Base-by-base conservation (phyloP, 192 early-diverging fungal species). In the Gigaspora rosea region DNA sequence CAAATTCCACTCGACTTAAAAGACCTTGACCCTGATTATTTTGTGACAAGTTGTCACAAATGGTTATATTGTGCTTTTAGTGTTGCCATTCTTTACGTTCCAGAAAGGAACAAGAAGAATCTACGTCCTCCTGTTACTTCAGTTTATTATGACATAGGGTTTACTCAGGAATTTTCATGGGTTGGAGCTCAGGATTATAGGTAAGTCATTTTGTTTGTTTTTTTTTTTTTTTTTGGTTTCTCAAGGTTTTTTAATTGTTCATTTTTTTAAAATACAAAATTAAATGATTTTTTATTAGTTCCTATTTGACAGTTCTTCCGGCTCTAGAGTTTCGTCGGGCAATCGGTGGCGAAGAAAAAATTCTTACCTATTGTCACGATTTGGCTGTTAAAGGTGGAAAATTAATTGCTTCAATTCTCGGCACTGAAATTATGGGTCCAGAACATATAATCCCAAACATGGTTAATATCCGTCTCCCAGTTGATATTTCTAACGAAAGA, bases 41-140 rank as follows among this genome's bases (percentile, higher is more conserved):
- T 88, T 65, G 86, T 89, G n/a, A 85, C 86, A 52, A 90, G 90
- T 77, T 85, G 82, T 71, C 91, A 92, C 80, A 92, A 92, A 83
- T 92, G 91, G 91, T 54, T 91, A 13, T 90, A 77, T 82, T 84
- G 83, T 65, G 84, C 85, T 47, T 82, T 86, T 33, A 82, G 88
- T 13, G 81, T 83, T 4, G 86, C 89, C 8, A 76, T 88, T 10
- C 73, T 92, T 8, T 91, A 90, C 71, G 83, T 88, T n/a, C 70
- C 83, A 27, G 81, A 81, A 74, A 73, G 80, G 61, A 78, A 88
- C 33, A 88, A 92, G 49, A 75, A 81, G 16, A 33, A 80, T 10
- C 73, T 89, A 27, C 88, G 86, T 74, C 87, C 83, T 6, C 61
- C 81, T 2, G 57, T 84, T 16, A 88, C 87, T 70, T 82, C 81